Percentiles rank a stretch among this genome's conserved stretches.
Evolutionary conservation across 169 alveolate genomes (phyloP).

Genomic region (Plasmodium adleri): DNA sequence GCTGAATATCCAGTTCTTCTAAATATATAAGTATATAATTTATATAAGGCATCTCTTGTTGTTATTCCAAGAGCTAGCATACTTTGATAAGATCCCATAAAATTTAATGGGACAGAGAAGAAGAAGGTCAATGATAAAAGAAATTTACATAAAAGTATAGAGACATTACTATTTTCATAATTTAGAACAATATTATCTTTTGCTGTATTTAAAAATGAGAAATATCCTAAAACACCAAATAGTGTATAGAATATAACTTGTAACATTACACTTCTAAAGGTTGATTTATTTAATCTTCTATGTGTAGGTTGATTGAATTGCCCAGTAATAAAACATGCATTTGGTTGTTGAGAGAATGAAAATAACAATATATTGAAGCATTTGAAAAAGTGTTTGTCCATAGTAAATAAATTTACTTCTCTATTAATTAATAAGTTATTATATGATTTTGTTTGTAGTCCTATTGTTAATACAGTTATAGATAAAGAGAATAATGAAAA

Average conservation of each 20-base stretch:
- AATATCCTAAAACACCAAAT: conserved; percentile 58
- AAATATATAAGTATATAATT: conserved; percentile 13
- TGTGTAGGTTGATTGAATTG: conserved; percentile 75
- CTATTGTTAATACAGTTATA: conserved; percentile 48
- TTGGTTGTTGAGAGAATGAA: conserved; percentile 72
- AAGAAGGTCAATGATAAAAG: conserved; percentile 53
- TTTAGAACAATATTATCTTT: conserved; percentile 60
- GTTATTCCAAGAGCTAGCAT: conserved; percentile 22
- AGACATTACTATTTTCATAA: conserved; percentile 64
- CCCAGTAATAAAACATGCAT: conserved; percentile 73
- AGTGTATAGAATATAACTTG: conserved; percentile 64
- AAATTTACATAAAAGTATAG: conserved; percentile 63
- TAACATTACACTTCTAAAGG: conserved; percentile 54
- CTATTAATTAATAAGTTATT: conserved; percentile 20
- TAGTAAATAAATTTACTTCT: conserved; percentile 17
- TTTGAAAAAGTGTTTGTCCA: conserved; percentile 45
- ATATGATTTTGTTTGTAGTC: conserved; percentile 26
- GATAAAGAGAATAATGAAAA: conserved; percentile 62
- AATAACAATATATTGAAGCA: conserved; percentile 63
- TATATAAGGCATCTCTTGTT: conserved; percentile 13
- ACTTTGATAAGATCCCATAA: conserved; percentile 72
- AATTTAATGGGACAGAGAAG: conserved; percentile 69
- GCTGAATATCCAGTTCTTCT: conserved; percentile 45
- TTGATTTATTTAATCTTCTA: conserved; percentile 67
- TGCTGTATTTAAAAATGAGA: conserved; percentile 52